These are phyloP conservation scores for Pulveroboletus sp. DNA, from an alignment of 768 basidiomycete genomes.

Conservation along the genomic window DNA sequence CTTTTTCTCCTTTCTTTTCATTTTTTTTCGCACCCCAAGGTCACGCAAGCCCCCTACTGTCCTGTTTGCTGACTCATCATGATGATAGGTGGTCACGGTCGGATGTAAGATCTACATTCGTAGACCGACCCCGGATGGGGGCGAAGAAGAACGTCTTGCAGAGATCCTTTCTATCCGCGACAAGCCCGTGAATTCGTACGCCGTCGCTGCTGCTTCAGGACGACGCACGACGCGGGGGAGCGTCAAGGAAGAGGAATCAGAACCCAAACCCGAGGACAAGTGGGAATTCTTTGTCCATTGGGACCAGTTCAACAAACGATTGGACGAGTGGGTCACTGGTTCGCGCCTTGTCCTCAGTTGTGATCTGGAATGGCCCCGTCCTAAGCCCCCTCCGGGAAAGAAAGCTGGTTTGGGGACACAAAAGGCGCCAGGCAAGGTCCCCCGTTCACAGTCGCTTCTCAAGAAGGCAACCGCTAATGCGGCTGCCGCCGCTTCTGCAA, in stretches of 20 bases:
- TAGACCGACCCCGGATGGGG: conserved; percentile 69
- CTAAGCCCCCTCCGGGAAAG: conserved; percentile 60
- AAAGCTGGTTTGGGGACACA: conserved; percentile 42
- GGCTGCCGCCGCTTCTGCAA: conserved; percentile 57
- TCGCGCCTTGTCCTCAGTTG: conserved; percentile 77
- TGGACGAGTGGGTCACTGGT: conserved; percentile 95
- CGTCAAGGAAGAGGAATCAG: conserved; percentile 44
- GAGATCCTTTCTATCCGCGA: conserved; percentile 95
- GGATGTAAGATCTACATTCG: conserved; percentile 95
- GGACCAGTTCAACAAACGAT: conserved; percentile 98
- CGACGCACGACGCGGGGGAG: conserved; percentile 39
- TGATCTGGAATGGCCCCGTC: conserved; percentile 95
- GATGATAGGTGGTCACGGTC: conserved; percentile 69
- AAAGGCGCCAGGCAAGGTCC: conserved; percentile 61
- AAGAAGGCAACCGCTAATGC: conserved; percentile 70
- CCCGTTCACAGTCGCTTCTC: conserved; percentile 53
- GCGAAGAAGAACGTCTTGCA: conserved; percentile 84
- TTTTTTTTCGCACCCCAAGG: conserved; percentile 18
- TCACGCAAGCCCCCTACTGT: conserved; percentile 1
- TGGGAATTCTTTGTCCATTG: conserved; percentile 98
- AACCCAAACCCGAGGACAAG: conserved; percentile 64
- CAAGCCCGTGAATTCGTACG: conserved; percentile 64
- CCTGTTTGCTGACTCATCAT: conserved; percentile 34
- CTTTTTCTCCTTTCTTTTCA: conserved; percentile 18
- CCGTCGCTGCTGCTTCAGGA: conserved; percentile 15